phyloP scores from a whole-genome alignment of 2,329 filamentous ascomycete genomes.

The Daldinia eschscholtzii region DNA sequence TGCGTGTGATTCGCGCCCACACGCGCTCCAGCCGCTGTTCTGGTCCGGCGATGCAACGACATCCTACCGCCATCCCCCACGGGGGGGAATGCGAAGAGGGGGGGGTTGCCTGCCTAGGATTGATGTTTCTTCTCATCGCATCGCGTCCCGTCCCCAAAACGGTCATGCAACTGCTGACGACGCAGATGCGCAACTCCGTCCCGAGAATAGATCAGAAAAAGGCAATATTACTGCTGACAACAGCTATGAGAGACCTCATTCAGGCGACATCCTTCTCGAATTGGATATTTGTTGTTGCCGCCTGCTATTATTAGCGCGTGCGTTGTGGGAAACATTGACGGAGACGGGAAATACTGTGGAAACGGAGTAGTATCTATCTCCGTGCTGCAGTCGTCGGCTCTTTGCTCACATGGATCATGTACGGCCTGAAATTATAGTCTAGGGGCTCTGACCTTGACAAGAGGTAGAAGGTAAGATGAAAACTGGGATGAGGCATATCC shows the following conservation, averaged over 20 bases:
- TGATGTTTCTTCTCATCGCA: background rate
- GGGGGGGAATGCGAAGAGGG: background rate
- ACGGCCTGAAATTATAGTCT: background rate
- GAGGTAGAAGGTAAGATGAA: background rate
- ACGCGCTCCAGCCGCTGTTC: slow-evolving; percentile 43
- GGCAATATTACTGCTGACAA: background rate
- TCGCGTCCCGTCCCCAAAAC: slow-evolving; percentile 24
- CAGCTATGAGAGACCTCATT: background rate
- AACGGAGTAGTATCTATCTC: slow-evolving; percentile 5
- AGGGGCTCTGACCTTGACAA: background rate
- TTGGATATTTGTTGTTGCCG: background rate
- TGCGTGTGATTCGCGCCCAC: slow-evolving; percentile 45
- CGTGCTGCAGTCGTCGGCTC: background rate
- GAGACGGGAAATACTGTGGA: background rate
- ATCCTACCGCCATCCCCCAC: background rate
- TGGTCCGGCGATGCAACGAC: slow-evolving; percentile 37
- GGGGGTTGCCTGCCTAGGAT: background rate
- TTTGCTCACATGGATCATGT: background rate
- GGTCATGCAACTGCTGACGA: slow-evolving; percentile 25
- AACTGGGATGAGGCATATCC: slow-evolving; percentile 2
- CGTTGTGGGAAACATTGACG: background rate
- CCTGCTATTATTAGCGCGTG: slow-evolving; percentile 10
- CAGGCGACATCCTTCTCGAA: background rate
- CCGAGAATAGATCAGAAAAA: slow-evolving; percentile 5
- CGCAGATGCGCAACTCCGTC: slow-evolving; percentile 6